These are phyloP conservation scores for Penicillium samsonianum DNA, from an alignment of 495 filamentous ascomycete species.

Conservation along the genomic window DNA sequence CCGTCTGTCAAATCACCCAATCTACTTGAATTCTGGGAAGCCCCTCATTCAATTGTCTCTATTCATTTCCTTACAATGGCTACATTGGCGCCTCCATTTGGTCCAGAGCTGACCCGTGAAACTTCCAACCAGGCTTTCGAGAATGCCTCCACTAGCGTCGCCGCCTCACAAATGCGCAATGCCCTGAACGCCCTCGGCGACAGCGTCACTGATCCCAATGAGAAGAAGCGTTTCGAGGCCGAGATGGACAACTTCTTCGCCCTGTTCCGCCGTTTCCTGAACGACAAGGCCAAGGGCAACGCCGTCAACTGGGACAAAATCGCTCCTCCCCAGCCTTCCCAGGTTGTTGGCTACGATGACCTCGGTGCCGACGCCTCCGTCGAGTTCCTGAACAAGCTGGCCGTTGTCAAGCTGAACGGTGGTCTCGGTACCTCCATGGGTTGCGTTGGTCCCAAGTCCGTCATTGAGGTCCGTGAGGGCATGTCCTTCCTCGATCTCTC, in stretches of 20 bases:
- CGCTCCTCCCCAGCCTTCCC: conserved; percentile 81
- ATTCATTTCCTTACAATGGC: conserved; percentile 7
- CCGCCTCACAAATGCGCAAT: conserved; percentile 98
- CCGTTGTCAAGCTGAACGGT: conserved; percentile 98
- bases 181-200: conserved; percentile 89
- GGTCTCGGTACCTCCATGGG: conserved; percentile 99
- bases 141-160: conserved; percentile 97
- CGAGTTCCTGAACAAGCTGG: conserved; percentile 93
- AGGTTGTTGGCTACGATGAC: conserved; percentile 90
- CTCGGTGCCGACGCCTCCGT: conserved; percentile 85
- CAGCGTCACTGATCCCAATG: conserved; percentile 73
- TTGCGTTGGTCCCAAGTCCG: conserved; percentile 98
- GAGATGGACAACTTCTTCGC: conserved; percentile 99
- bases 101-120: conserved; percentile 20
- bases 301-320: conserved; percentile 95
- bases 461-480: conserved; percentile 99
- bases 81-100: not conserved
- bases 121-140: conserved; percentile 78
- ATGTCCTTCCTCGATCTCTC: conserved; percentile 99
- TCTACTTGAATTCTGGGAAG: not conserved
- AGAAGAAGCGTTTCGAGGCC: conserved; percentile 94
- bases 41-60: not conserved
- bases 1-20: not conserved
- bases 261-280: conserved; percentile 95
- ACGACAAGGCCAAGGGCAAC: conserved; percentile 98